Percentiles rank a stretch among this genome's conserved stretches.
phyloP scores from a whole-genome alignment of 306 rosid genomes.

The Pyrus betulifolia region DNA sequence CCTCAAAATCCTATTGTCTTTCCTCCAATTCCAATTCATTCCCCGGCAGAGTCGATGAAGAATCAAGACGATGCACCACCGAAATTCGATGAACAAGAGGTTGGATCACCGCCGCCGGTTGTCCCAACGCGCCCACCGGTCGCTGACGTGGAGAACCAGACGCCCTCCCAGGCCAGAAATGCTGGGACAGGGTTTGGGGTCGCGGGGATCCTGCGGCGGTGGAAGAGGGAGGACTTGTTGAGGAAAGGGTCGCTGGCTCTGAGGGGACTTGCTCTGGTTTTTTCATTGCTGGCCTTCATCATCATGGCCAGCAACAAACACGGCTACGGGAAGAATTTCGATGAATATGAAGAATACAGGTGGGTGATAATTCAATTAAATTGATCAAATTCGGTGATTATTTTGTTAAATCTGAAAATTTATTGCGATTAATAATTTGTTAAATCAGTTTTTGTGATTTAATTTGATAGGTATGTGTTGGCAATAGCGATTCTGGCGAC shows the following conservation, averaged over 20 bases:
- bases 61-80: conserved; percentile 16
- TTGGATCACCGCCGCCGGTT: conserved; percentile 23
- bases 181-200: conserved; percentile 5
- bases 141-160: neutral
- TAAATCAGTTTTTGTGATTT: neutral
- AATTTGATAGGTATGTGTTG: conserved; percentile 47
- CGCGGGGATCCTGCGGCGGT: conserved; percentile 36
- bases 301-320: conserved; percentile 62
- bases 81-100: conserved; percentile 1
- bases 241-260: conserved; percentile 44
- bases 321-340: conserved; percentile 50
- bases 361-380: neutral
- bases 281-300: conserved; percentile 48
- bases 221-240: conserved; percentile 59
- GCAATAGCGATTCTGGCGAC: conserved; percentile 44
- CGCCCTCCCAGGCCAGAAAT: neutral
- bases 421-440: neutral
- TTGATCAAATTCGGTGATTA: neutral
- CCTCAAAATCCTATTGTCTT: neutral
- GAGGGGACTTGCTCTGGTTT: conserved; percentile 49
- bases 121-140: conserved; percentile 8
- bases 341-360: conserved; percentile 64
- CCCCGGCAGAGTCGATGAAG: conserved; percentile 15
- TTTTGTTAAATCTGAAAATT: neutral
- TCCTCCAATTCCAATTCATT: neutral